phyloP scores from a whole-genome alignment of 2,329 filamentous ascomycete species.

The Aspergillus sp. region DNA sequence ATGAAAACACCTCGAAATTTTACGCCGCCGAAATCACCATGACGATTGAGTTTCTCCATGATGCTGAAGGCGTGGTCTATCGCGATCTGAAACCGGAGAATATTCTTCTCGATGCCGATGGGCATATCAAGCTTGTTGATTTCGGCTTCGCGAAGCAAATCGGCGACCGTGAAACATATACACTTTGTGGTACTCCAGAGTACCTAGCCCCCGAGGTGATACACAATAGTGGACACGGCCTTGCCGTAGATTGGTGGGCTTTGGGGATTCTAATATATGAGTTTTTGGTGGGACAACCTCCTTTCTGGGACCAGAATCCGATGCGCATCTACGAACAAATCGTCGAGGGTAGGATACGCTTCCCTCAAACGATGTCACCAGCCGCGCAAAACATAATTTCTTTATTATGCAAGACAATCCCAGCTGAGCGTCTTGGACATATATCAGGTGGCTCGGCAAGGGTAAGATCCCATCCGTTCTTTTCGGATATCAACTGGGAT shows the following conservation, averaged over 20 bases:
- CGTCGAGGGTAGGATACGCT: constrained; percentile 62
- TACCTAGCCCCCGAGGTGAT: constrained; percentile 69
- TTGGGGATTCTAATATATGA: constrained; percentile 67
- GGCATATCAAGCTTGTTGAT: constrained; percentile 66
- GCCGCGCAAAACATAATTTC: constrained; percentile 62
- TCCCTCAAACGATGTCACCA: constrained; percentile 58
- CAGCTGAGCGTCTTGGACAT: constrained; percentile 62
- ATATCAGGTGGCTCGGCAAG: constrained; percentile 59
- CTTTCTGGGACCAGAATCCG: constrained; percentile 68
- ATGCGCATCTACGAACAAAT: constrained; percentile 71
- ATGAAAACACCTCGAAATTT: constrained; percentile 62
- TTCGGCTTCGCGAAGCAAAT: constrained; percentile 69
- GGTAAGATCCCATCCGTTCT: constrained; percentile 64
- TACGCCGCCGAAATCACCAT: constrained; percentile 67
- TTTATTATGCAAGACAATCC: constrained; percentile 63
- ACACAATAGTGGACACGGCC: constrained; percentile 63
- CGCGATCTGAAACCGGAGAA: constrained; percentile 68
- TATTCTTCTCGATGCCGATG: constrained; percentile 64
- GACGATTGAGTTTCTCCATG: constrained; percentile 64
- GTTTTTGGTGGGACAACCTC: constrained; percentile 66
- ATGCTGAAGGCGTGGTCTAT: constrained; percentile 64
- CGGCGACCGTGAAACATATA: constrained; percentile 59
- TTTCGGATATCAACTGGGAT: constrained; percentile 62
- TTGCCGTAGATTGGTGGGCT: constrained; percentile 69
- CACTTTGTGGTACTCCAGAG: constrained; percentile 65